Evolutionary conservation across 805 yeast species (phyloP).

Genomic region (Metschnikowia baotianmanensis): DNA sequence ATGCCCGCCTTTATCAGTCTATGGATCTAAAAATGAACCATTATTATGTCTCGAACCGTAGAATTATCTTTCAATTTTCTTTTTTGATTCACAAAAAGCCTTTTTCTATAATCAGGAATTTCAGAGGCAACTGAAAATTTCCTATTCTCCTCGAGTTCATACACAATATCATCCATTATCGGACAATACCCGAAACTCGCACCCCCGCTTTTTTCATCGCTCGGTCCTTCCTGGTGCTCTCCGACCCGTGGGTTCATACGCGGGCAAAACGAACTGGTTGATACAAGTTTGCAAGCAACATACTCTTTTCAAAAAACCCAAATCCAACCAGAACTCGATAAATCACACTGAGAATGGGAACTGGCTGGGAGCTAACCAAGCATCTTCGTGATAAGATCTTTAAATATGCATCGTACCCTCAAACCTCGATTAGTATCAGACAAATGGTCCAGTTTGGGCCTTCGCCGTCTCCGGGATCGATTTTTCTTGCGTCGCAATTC

Average conservation of each 20-base stretch:
- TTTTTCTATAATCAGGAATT: too few species aligned
- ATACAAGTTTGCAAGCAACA: neutral
- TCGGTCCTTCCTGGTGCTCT: too few species aligned
- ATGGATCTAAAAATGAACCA: too few species aligned
- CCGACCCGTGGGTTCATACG: too few species aligned
- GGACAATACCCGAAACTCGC: neutral
- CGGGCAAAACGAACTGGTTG: too few species aligned
- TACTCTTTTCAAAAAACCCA: neutral
- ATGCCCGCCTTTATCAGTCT: slow-evolving; percentile 3
- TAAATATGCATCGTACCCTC: slow-evolving; percentile 69
- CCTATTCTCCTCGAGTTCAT: neutral
- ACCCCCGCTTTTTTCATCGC: slow-evolving; percentile 7
- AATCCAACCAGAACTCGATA: too few species aligned
- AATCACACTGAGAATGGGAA: slow-evolving; percentile 28
- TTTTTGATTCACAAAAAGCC: too few species aligned
- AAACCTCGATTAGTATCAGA: slow-evolving; percentile 78
- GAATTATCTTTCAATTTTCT: too few species aligned
- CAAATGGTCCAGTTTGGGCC: slow-evolving; percentile 94
- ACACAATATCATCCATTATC: neutral
- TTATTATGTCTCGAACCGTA: too few species aligned
- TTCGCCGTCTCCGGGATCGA: slow-evolving; percentile 70
- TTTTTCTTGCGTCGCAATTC: slow-evolving; percentile 81
- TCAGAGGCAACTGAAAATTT: too few species aligned
- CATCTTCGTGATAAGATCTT: slow-evolving; percentile 53
- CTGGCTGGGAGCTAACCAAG: slow-evolving; percentile 50